Evolutionary conservation across 2,329 filamentous ascomycete species (phyloP).

Genomic region (Dothidotthia symphoricarpi): DNA sequence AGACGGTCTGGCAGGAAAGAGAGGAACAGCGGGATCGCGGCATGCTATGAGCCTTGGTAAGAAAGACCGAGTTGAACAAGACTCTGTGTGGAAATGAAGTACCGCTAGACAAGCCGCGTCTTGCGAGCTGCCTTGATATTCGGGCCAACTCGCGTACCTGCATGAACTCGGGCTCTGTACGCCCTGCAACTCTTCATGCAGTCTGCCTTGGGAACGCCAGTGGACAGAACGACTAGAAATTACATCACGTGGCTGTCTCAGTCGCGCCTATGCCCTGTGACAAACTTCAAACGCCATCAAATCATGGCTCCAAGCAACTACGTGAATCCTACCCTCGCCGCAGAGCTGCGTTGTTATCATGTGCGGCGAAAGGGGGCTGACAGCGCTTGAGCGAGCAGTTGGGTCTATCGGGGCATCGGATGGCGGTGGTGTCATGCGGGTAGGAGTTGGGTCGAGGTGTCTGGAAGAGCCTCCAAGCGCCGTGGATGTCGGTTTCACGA

Average conservation of each 20-base stretch:
- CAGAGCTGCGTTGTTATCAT: conserved; percentile 10
- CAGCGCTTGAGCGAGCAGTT: conserved; percentile 16
- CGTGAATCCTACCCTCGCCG: conserved; percentile 9
- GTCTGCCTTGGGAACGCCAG: conserved; percentile 35
- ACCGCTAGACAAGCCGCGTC: conserved; percentile 18
- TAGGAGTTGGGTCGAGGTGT: conserved; percentile 24
- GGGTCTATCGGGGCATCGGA: conserved; percentile 11
- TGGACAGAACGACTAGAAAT: conserved; percentile 12
- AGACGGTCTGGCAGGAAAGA: conserved; percentile 97
- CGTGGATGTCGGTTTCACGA: conserved; percentile 31
- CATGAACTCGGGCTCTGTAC: conserved; percentile 28
- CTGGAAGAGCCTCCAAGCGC: conserved; percentile 28
- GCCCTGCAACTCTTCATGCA: conserved; percentile 33
- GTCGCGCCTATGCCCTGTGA: conserved; percentile 35
- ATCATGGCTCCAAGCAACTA: conserved; percentile 16
- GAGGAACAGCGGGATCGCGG: conserved; percentile 85
- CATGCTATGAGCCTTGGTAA: conserved; percentile 66
- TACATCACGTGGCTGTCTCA: conserved; percentile 40
- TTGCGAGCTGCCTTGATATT: conserved; percentile 20
- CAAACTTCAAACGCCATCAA: conserved; percentile 38
- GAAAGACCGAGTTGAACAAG: conserved; percentile 14
- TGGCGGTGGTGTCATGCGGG: conserved; percentile 33
- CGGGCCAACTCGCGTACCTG: conserved; percentile 23
- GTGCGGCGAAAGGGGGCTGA: conserved; percentile 8
- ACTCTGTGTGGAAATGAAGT: conserved; percentile 16